Evolutionary conservation across 2,329 filamentous ascomycete genomes (phyloP), one percentile per base, ranked within the genome.

Genomic region (Pestalotiopsis sp.): DNA sequence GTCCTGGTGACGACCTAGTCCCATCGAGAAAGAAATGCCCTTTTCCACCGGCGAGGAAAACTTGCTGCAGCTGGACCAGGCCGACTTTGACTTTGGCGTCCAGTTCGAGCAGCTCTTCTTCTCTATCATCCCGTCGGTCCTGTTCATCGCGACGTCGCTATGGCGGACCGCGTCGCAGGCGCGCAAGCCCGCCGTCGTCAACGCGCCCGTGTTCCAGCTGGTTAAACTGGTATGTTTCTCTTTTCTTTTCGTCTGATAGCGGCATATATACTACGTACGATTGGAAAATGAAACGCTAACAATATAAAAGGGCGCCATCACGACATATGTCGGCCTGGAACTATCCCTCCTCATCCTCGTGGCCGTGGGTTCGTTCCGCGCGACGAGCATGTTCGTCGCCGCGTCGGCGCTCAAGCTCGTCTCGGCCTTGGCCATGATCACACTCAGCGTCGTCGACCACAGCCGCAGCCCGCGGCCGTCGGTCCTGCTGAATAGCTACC

Each of bases 401-500:
- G 73, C 78, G 13, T 74, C 75, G 20, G 69, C 69, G 41, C 73
- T 78, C 27, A 73, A 68, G 49, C 72, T 79, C 20, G 66, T 78
- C 23, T 72, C 74, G 3, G 73, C 76, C 6, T 56, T 73, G 31
- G 67, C 69, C 64, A 74, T 74, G 69, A 68, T 71, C 23, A 49
- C 64, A 1, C 62, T 73, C 4, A 60, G 52, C 23, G n/a, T 67
- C 23, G n/a, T 70, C 27, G 72, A 73, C 23, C 72, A 73, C 49
- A 66, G 58, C 60, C 68, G 62, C 59, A 68, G 62, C 38, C 76
- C 75, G 0, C 76, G 82, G 1, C 84, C 84, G 0, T 87, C 84
- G 0, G 74, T 81, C 0, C 66, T 87, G 2, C 73, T 87, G 13
- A 80, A 74, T 17, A 69, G 73, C 12, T 87, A 82, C 64, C 69